Evolutionary conservation across 306 rosid genomes (phyloP), one percentile per base, ranked within the genome.

Genomic region (Dryas octopetala): DNA sequence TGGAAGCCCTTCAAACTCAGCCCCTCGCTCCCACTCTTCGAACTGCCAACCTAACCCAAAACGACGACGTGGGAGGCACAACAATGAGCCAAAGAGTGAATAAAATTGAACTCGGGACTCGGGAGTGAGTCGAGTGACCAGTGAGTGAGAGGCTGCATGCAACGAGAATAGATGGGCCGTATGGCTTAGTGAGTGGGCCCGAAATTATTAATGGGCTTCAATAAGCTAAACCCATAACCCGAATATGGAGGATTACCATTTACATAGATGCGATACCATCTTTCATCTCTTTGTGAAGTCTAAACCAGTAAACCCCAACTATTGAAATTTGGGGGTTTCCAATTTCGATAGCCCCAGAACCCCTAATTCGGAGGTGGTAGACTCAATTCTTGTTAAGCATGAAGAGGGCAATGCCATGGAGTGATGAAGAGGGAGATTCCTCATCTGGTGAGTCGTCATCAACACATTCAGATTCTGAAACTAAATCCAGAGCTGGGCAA

Each of bases 401-500:
- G 98, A 91, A 95, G 89, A 90, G 97, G 81, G 59, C 88, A 61
- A 80, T 87, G 81, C 90, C 91, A 23, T 91, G 97, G 97, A 89
- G 84, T 75, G 93, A 86, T 66, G 87, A 83, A 9, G 86, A 86
- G 17, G 89, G 78, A 23, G 88, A 83, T 44, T 86, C 92, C 4
- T 89, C 87, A 5, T 73, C 82, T 0, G 81, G 83, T 43, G 91
- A 85, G 46, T 90, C 90, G 2, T 83, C 90, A 2, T 78, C 85
- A 75, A 76, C 79, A 38, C 80, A 70, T 77, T 82, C 95, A 28
- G 90, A 83, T 59, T 71, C 86, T 51, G 96, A 16, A 53, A 32
- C 38, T 32, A 32, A 32, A 32, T 32, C 38, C 14, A 68, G 28
- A 16, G 17, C 52, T 49, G 52, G 17, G 58, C 19, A 0, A 32